phyloP scores from a whole-genome alignment of 495 filamentous ascomycete species.

The Penicillium egyptiacum region DNA sequence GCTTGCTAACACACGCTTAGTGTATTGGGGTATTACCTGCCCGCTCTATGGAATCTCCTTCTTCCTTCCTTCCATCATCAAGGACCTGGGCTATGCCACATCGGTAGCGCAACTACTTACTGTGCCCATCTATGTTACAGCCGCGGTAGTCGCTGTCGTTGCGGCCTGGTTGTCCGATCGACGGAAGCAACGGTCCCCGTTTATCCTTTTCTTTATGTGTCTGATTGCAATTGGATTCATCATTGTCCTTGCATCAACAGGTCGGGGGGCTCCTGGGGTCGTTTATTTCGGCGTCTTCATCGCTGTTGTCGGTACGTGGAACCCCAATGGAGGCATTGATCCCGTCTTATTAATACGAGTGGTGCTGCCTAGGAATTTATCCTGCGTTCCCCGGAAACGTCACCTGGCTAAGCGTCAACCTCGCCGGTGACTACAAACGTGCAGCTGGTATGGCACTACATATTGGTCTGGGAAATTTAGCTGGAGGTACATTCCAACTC shows the following conservation, averaged over 20 bases:
- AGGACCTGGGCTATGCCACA: slow-evolving; percentile 58
- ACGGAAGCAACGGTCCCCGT: slow-evolving; percentile 59
- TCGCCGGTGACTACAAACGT: slow-evolving; percentile 69
- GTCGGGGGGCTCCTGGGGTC: slow-evolving; percentile 53
- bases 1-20: slow-evolving; percentile 18
- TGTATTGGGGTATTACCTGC: slow-evolving; percentile 63
- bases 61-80: slow-evolving; percentile 73
- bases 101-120: slow-evolving; percentile 70
- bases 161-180: slow-evolving; percentile 61
- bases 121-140: slow-evolving; percentile 61
- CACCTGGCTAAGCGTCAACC: slow-evolving; percentile 70
- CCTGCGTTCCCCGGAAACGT: slow-evolving; percentile 61
- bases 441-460: slow-evolving; percentile 72
- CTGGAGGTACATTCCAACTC: slow-evolving; percentile 53
- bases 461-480: slow-evolving; percentile 72
- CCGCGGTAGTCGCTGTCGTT: slow-evolving; percentile 57
- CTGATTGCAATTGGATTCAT: slow-evolving; percentile 65
- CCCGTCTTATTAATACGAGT: not conserved
- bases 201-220: slow-evolving; percentile 59
- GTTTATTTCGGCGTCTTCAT: slow-evolving; percentile 76
- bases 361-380: slow-evolving; percentile 42
- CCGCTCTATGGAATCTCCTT: slow-evolving; percentile 70
- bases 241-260: slow-evolving; percentile 48
- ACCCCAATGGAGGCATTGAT: slow-evolving; percentile 21
- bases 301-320: slow-evolving; percentile 62